phyloP scores from a whole-genome alignment of 768 basidiomycete genomes.

The Russula virescens region DNA sequence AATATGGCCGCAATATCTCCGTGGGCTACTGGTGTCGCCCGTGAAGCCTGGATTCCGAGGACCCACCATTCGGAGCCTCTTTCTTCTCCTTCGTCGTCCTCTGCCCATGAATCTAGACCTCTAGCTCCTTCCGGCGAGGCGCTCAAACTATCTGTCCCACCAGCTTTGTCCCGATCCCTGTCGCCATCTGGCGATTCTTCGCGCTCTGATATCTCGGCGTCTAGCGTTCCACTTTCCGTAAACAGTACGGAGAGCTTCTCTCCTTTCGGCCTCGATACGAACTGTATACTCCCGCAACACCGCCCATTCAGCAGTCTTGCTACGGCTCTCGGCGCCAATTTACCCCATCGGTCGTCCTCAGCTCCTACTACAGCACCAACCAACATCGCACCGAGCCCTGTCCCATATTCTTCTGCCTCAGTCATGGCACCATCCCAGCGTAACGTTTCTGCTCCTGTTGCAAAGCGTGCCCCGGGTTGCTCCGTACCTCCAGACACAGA shows the following conservation, averaged over 20 bases:
- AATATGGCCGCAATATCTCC: conserved; percentile 5
- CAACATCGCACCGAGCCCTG: neutral
- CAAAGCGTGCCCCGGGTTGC: conserved; percentile 5
- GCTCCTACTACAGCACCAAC: neutral
- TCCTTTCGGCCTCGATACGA: neutral
- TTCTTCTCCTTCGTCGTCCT: conserved; percentile 19
- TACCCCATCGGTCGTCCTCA: neutral
- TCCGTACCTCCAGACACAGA: conserved; percentile 6
- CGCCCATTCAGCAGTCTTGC: neutral
- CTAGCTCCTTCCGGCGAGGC: conserved; percentile 3
- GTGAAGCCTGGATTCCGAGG: conserved; percentile 16
- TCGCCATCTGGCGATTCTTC: conserved; percentile 18
- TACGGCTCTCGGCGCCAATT: neutral
- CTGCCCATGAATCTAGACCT: conserved; percentile 4
- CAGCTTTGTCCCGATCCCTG: conserved; percentile 17
- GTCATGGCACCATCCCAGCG: neutral
- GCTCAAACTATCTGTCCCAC: neutral
- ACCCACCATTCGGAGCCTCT: conserved; percentile 5
- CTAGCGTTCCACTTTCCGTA: conserved; percentile 5
- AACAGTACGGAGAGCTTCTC: conserved; percentile 10
- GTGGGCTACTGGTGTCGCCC: conserved; percentile 3
- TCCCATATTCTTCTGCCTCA: neutral
- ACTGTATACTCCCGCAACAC: neutral
- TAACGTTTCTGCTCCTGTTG: neutral
- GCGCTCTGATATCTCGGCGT: conserved; percentile 9